Conservation (phyloP, 345 rosid genomes). For the Brassica napus region Da-Ae NC_063439.1:6123501-6124000, state of each 20-base stretch:
- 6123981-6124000: neutral
- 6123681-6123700: conserved; percentile 37
- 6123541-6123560: neutral
- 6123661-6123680: conserved; percentile 30
- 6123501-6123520: conserved; percentile 21
- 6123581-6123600: neutral
- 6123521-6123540: conserved; percentile 10
- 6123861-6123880: neutral
- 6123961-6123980: neutral
- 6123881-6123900: neutral
- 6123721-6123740: conserved; percentile 22
- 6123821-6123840: conserved; percentile 10
- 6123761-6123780: neutral
- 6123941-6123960: neutral
- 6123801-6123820: conserved; percentile 22
- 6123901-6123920: neutral
- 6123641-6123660: conserved; percentile 36
- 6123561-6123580: too few species aligned
- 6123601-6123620: conserved; percentile 10
- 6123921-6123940: neutral
- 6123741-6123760: conserved; percentile 11
- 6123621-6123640: neutral
- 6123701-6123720: conserved; percentile 33
- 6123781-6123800: neutral
- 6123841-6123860: neutral